Base-by-base conservation (phyloP, 2,329 filamentous ascomycete species). In the Verticillium dahliae region DNA sequence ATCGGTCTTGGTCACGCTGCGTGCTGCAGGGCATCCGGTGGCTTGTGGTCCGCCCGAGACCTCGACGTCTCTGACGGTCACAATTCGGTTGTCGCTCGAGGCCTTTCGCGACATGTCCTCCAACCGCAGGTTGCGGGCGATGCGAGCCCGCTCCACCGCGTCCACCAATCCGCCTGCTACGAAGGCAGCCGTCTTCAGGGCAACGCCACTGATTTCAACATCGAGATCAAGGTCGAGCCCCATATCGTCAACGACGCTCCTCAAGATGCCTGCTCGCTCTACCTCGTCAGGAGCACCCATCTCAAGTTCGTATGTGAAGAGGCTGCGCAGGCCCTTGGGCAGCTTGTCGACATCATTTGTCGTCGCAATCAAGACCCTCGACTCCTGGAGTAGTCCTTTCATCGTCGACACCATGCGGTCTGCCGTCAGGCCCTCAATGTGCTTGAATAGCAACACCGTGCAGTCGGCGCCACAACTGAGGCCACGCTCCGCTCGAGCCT, bases 301-400 rank as follows among this genome's bases (percentile, higher is more conserved):
- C 70, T 98, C 94, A 52, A 99, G 82, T 74, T 99, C 95, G 69
- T 99, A 94, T 0, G 92, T 97, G 73, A 99, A 98, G 2, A 98
- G 80, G 11, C 92, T 92, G 60, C 95, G 86, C 22, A 98, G 88
- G 0, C 90, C 90, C 69, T 97, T 93, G 0, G 94, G 91, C 1
- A 99, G 86, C 73, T 98, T 96, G 71, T 98, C 95, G 0, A 97
- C 87, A 67, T 98, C 94, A 6, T 92, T 97, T 0, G 94, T 97
- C 0, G 95, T 99, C 0, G 95, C 94, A 67, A 99, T 88, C 31
- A 99, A 77, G 2, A 98, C 91, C 60, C 95, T 82, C 3, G 87
- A 87, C 56, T 90, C 88, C n/a, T 85, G 81, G 27, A 97, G 76
- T 2, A 98, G 88, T 64, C 96, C 91, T 70, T 91, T 90, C 71